A percentile compares a stretch with the other conserved stretches of the same genome.
These are phyloP conservation scores for Entomortierella beljakovae DNA, from an alignment of 192 early-diverging fungal genomes.

Conservation along the genomic window DNA sequence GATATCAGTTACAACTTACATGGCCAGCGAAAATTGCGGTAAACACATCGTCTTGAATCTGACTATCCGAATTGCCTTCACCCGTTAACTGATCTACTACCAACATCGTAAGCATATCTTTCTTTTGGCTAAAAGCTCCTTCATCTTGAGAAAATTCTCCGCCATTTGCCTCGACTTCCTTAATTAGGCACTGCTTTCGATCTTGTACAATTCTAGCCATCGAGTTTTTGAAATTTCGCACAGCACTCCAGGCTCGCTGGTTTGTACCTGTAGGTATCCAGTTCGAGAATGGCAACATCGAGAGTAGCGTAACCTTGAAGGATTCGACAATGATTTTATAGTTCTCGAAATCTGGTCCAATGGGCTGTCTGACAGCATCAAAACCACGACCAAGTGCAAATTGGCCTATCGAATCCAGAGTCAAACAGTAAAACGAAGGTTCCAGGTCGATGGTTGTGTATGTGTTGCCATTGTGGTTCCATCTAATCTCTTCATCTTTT, in stretches of 20 bases:
- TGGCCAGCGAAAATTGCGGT: slow-evolving; percentile 42
- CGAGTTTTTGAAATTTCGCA: slow-evolving; percentile 20
- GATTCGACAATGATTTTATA: slow-evolving; percentile 52
- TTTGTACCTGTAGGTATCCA: slow-evolving; percentile 49
- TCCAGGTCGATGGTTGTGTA: slow-evolving; percentile 39
- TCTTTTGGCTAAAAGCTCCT: slow-evolving; percentile 42
- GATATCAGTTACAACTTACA: slow-evolving; percentile 19
- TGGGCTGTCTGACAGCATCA: slow-evolving; percentile 33
- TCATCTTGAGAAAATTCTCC: slow-evolving; percentile 34
- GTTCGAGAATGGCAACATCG: slow-evolving; percentile 36
- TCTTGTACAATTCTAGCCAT: slow-evolving; percentile 35
- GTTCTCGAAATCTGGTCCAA: slow-evolving; percentile 36
- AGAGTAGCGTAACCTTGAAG: slow-evolving; percentile 32
- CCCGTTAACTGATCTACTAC: slow-evolving; percentile 36
- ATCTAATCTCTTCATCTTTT: background rate
- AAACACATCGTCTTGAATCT: slow-evolving; percentile 46
- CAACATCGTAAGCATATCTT: slow-evolving; percentile 44
- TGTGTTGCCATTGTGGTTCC: slow-evolving; percentile 16
- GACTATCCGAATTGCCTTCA: slow-evolving; percentile 18
- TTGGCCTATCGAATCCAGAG: slow-evolving; percentile 40
- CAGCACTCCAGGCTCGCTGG: slow-evolving; percentile 38
- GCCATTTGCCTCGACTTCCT: slow-evolving; percentile 18
- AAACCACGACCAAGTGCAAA: slow-evolving; percentile 47
- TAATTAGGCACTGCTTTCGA: slow-evolving; percentile 20
- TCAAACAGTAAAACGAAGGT: slow-evolving; percentile 38